Percentiles rank a stretch among this genome's conserved stretches.
Conservation (phyloP, 495 filamentous ascomycete species). For the Schizothecium vesticola region DNA sequence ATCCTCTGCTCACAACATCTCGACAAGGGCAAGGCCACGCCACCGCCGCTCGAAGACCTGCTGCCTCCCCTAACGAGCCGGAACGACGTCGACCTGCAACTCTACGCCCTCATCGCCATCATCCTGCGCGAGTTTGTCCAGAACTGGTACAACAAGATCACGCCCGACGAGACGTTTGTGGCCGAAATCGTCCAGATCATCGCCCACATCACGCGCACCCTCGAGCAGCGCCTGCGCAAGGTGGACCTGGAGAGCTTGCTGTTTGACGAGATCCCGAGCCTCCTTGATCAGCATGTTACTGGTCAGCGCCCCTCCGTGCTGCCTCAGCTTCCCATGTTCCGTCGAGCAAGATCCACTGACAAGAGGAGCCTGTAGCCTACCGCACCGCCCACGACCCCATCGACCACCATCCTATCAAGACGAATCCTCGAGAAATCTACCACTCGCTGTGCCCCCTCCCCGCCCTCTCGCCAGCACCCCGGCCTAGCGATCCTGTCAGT, state of each 20-base stretch:
- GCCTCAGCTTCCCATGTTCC: conserved; percentile 5
- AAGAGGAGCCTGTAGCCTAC: conserved; percentile 42
- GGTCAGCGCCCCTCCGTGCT: conserved; percentile 49
- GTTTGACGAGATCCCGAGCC: conserved; percentile 81
- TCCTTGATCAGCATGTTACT: conserved; percentile 72
- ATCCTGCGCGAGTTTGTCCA: conserved; percentile 83
- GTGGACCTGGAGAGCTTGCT: conserved; percentile 77
- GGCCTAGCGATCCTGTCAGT: conserved; percentile 44
- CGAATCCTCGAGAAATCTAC: conserved; percentile 63
- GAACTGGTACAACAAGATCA: conserved; percentile 90
- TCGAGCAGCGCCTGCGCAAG: conserved; percentile 78
- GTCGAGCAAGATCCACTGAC: conserved; percentile 9
- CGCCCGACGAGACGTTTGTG: conserved; percentile 78
- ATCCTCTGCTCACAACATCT: conserved; percentile 45
- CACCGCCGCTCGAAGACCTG: conserved; percentile 61
- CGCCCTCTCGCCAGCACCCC: conserved; percentile 69
- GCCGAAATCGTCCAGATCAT: conserved; percentile 83
- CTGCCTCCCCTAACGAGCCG: conserved; percentile 88
- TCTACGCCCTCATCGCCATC: conserved; percentile 87
- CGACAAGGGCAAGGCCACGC: conserved; percentile 40
- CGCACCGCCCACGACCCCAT: conserved; percentile 47
- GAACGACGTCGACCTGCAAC: conserved; percentile 83
- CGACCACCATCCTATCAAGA: conserved; percentile 51
- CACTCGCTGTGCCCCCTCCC: conserved; percentile 79
- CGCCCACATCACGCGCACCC: conserved; percentile 77